These are phyloP conservation scores for Melampsora abietis-canadensis DNA, from an alignment of 1,284 basidiomycete species.

Conservation along the genomic window DNA sequence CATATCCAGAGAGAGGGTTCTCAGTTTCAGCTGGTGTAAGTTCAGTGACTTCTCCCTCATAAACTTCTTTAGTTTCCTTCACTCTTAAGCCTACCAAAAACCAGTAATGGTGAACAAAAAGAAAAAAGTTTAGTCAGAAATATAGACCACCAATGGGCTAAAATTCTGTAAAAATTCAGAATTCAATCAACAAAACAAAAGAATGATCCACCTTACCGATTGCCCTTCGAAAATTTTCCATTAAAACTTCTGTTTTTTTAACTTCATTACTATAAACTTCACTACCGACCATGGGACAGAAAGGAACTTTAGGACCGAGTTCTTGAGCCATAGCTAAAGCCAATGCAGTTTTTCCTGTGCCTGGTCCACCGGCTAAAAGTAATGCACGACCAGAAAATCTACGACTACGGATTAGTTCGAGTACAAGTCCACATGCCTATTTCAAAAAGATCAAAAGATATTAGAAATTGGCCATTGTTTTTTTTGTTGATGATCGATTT, in stretches of 20 bases:
- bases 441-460: too few relatives aligned
- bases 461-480: too few relatives aligned
- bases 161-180: too few relatives aligned
- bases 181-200: background rate
- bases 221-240: conserved; percentile 87
- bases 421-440: conserved; percentile 82
- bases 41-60: conserved; percentile 97
- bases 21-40: conserved; percentile 91
- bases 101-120: background rate
- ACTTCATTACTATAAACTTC: conserved; percentile 97
- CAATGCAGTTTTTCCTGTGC: conserved; percentile 92
- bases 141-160: too few relatives aligned
- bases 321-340: conserved; percentile 92
- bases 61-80: conserved; percentile 98
- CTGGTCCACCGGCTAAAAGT: conserved; percentile 81
- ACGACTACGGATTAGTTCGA: conserved; percentile 83
- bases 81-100: conserved; percentile 72
- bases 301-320: conserved; percentile 88
- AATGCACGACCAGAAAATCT: conserved; percentile 89
- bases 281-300: conserved; percentile 96
- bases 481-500: too few relatives aligned
- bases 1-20: conserved; percentile 92
- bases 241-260: conserved; percentile 98
- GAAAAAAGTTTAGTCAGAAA: conserved; percentile 1
- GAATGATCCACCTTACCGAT: conserved; percentile 67